phyloP scores from a whole-genome alignment of 306 rosid species.

The Albizia julibrissin region DNA sequence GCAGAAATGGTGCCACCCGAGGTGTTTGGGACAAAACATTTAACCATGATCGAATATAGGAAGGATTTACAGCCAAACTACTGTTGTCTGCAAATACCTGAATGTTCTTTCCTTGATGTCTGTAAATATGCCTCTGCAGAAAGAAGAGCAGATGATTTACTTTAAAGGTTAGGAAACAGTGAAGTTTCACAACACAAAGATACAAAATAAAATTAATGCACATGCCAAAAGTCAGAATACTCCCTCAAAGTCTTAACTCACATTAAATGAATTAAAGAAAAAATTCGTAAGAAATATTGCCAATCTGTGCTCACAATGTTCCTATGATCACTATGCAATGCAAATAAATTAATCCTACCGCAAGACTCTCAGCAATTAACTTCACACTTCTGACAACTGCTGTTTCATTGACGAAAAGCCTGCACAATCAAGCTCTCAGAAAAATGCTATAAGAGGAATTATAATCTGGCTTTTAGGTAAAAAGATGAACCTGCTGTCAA shows the following conservation, averaged over 20 bases:
- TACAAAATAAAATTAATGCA: background rate
- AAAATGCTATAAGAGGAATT: slow-evolving; percentile 29
- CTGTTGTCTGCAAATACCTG: slow-evolving; percentile 80
- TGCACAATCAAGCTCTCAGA: slow-evolving; percentile 57
- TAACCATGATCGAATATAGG: slow-evolving; percentile 83
- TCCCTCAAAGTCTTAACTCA: background rate
- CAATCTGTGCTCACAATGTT: background rate
- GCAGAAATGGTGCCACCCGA: slow-evolving; percentile 92
- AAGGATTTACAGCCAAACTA: slow-evolving; percentile 91
- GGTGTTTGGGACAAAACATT: slow-evolving; percentile 82
- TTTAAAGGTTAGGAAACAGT: slow-evolving; percentile 1
- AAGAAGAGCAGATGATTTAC: slow-evolving; percentile 30
- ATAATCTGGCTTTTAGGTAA: slow-evolving; percentile 31
- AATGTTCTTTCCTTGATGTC: slow-evolving; percentile 76
- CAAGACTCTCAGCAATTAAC: slow-evolving; percentile 95
- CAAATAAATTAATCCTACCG: slow-evolving; percentile 52
- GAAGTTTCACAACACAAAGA: background rate
- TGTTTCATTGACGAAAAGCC: slow-evolving; percentile 67
- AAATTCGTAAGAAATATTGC: background rate
- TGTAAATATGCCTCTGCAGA: slow-evolving; percentile 91
- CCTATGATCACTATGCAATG: slow-evolving; percentile 3
- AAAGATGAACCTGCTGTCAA: slow-evolving; percentile 73
- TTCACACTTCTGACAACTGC: slow-evolving; percentile 80
- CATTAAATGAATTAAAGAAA: background rate
- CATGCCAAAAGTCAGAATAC: slow-evolving; percentile 3